These are phyloP conservation scores for Aspergillus ochraceus DNA, from an alignment of 2,329 filamentous ascomycete genomes.

Conservation along the genomic window DNA sequence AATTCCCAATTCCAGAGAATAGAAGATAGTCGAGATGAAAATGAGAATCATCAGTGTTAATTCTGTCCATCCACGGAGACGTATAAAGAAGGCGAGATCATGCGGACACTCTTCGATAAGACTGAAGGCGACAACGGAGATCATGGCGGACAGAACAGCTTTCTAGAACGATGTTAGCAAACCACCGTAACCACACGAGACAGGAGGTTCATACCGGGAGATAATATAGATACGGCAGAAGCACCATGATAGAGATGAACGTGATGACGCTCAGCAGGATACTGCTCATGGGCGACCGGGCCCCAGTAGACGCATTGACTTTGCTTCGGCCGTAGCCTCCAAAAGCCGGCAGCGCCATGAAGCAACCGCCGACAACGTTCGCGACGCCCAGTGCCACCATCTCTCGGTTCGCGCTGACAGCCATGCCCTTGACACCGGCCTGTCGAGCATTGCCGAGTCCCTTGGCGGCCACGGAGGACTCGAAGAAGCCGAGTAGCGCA, in stretches of 20 bases:
- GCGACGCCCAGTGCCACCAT: constrained; percentile 87
- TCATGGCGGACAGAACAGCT: constrained; percentile 90
- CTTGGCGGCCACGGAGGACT: constrained; percentile 94
- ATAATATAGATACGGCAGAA: constrained; percentile 91
- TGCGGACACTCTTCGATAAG: constrained; percentile 93
- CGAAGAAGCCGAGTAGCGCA: constrained; percentile 94
- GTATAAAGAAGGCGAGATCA: constrained; percentile 85
- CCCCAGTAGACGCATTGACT: constrained; percentile 88
- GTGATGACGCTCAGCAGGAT: constrained; percentile 83
- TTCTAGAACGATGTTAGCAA: constrained; percentile 57
- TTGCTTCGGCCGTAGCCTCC: constrained; percentile 96
- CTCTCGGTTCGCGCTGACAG: constrained; percentile 87
- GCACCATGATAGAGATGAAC: constrained; percentile 73
- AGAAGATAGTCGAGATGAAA: constrained; percentile 89
- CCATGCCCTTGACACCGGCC: constrained; percentile 73
- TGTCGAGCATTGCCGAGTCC: constrained; percentile 66
- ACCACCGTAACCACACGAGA: background rate
- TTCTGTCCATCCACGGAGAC: constrained; percentile 82
- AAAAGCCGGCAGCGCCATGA: constrained; percentile 90
- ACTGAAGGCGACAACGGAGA: constrained; percentile 91
- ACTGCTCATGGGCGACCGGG: constrained; percentile 89
- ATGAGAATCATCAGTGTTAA: constrained; percentile 86
- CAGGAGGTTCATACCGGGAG: constrained; percentile 65
- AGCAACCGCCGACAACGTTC: constrained; percentile 87
- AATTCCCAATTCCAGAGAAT: constrained; percentile 90